A percentile compares a stretch with the other conserved stretches of the same genome.
phyloP scores from a whole-genome alignment of 139 green algal species.

The Tetraselmis striata region DNA sequence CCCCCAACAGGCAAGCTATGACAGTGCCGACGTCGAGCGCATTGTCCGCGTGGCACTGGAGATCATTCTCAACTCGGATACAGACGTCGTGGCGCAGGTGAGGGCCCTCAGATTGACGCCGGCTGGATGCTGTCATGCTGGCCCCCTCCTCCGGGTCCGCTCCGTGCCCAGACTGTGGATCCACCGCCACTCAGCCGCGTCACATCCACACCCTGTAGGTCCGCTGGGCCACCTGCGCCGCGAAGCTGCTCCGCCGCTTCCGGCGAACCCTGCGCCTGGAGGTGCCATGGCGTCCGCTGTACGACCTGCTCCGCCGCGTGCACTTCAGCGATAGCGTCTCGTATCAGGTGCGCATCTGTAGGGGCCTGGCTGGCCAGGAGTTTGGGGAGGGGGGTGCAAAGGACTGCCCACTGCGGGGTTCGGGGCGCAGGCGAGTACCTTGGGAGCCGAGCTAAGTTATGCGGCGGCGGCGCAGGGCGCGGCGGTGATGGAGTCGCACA shows the following conservation, averaged over 20 bases:
- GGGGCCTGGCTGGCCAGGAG: constrained; percentile 8
- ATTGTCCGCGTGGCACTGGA: background rate
- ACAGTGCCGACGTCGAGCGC: background rate
- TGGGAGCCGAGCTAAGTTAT: too few relatives aligned
- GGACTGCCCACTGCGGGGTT: too few relatives aligned
- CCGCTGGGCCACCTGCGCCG: constrained; percentile 32
- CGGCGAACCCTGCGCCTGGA: constrained; percentile 24
- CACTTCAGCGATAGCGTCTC: background rate
- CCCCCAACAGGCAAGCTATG: background rate
- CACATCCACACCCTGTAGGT: too few relatives aligned
- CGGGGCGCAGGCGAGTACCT: too few relatives aligned
- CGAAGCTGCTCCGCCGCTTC: constrained; percentile 38
- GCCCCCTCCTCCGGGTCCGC: background rate
- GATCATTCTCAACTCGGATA: background rate
- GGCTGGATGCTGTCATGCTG: background rate
- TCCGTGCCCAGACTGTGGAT: too few relatives aligned
- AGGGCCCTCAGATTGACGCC: background rate
- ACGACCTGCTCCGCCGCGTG: constrained; percentile 23
- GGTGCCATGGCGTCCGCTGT: constrained; percentile 55
- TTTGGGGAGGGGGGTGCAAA: too few relatives aligned
- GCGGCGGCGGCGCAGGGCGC: background rate
- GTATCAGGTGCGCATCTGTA: constrained; percentile 7
- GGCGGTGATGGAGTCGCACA: constrained; percentile 35
- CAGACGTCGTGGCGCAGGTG: background rate
- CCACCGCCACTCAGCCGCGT: too few relatives aligned